Evolutionary conservation across 1,284 basidiomycete genomes (phyloP), one percentile per base, ranked within the genome.

Genomic region (Sporisorium scitamineum): DNA sequence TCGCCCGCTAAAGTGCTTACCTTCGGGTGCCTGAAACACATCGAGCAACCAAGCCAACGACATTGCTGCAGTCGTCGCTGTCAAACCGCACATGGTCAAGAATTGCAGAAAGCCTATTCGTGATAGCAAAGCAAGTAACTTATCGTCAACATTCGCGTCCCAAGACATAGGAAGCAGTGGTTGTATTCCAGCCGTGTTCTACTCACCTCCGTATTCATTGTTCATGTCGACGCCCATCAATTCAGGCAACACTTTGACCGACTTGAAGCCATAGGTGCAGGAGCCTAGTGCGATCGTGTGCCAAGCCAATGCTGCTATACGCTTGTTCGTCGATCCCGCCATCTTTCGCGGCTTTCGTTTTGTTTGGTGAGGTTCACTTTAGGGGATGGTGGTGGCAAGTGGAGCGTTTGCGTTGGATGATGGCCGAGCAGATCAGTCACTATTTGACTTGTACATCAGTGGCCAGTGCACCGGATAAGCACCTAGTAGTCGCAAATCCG

Each of bases 41-140:
- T 76, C 70, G 6, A 60, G 45, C 0, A 68, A 13, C 13, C 69
- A n/a, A 4, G 74, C 65, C 24, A 76, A 14, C 8, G 32, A 41
- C 45, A 72, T 57, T 3, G 65, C 61, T 20, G 34, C 18, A 1
- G 56, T 45, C n/a, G 70, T 72, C 6, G 44, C 56, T 3, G 50
- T 27, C 27, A 77, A 37, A 1, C 75, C 75, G 31, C 66, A 70
- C 52, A 77, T 70, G 14, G 75, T 77, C 31, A 77, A 39, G 47
- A 69, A 77, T 32, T 76, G 73, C 47, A 63, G 37, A 29, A 56
- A 56, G 9, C 72, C 71, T 72, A 29, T 24, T 18, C 11, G 24
- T 18, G 29, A 20, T 10, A n/a, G 22, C 6, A 29, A 45, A 47
- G 31, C n/a, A 16, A 29, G 6, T 10, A 26, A 8, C n/a, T 8